Base-by-base conservation (phyloP, 2,329 filamentous ascomycete genomes). In the Aspergillus niger region DNA sequence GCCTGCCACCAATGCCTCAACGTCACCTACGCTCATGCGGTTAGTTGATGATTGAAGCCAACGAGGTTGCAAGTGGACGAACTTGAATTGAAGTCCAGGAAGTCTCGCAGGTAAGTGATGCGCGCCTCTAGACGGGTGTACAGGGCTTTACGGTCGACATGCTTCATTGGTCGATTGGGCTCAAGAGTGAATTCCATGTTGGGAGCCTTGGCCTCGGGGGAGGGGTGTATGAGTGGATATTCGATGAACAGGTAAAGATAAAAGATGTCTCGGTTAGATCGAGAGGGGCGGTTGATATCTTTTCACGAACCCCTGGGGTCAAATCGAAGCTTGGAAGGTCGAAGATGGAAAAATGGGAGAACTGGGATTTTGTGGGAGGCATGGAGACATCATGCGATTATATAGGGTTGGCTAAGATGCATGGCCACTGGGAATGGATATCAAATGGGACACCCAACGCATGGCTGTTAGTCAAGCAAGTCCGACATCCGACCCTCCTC, bases 21-120 rank as follows among this genome's bases (percentile, higher is more conserved):
- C 86, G 70, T 92, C 90, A 63, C 83, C 90, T 91, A 7, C 11
- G 17, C 38, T 7, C 28, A 6, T 57, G 13, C 15, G n/a, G 50
- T 63, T 17, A 57, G 50, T 50, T n/a, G 8, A 32, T 10, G 30
- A 8, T 54, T 39, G 43, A 13, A 28, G 8, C 10, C 20, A 15
- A 26, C 8, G 15, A 3, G 22, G 17, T 6, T 15, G 44, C 20
- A 58, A 30, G n/a, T 32, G 58, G 58, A 75, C 86, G 54, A 80
- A 91, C 89, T 82, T 62, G 85, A 84, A 67, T 84, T 87, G 70
- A 92, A 92, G 70, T 92, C 90, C 26, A 92, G 84, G 62, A 92
- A 92, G 30, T 86, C 86, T 68, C 91, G 89, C 1, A 92, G 82
- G 64, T 92, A 92, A 55, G 85, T 84, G 61, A 92, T 85, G 54